Conservation (phyloP, 2,329 filamentous ascomycete species). For the Cladophialophora chaetospira region DNA sequence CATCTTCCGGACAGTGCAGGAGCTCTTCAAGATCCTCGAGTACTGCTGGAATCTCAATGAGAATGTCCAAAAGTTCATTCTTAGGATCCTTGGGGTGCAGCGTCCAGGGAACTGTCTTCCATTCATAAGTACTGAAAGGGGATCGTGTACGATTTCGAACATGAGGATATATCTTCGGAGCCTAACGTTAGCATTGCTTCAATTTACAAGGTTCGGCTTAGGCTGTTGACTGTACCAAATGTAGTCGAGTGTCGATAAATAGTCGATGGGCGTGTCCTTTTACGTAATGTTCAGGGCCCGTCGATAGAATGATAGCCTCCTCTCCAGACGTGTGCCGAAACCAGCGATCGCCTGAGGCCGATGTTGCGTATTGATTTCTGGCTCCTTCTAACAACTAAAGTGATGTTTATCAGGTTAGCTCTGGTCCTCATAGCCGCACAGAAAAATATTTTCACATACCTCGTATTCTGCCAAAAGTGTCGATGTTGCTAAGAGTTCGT, state of each 20-base stretch:
- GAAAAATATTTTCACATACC: background rate
- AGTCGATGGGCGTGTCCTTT: background rate
- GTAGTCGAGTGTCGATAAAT: constrained; percentile 6
- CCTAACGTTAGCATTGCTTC: background rate
- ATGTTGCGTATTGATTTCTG: background rate
- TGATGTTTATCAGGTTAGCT: background rate
- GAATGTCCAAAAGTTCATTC: constrained; percentile 7
- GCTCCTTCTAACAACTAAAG: background rate
- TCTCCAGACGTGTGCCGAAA: background rate
- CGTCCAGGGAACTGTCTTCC: constrained; percentile 7
- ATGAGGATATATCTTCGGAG: constrained; percentile 11
- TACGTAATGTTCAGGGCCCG: background rate
- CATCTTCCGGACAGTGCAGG: background rate
- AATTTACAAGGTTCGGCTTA: background rate
- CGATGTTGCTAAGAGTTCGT: background rate
- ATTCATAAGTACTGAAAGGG: background rate
- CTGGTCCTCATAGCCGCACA: too few relatives aligned
- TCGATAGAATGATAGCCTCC: background rate
- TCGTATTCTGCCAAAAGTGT: background rate
- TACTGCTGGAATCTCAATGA: constrained; percentile 5
- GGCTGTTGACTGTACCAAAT: background rate
- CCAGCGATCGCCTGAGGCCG: background rate
- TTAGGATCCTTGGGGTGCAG: constrained; percentile 2
- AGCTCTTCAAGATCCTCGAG: background rate
- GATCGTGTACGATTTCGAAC: constrained; percentile 3